Conservation (phyloP, 768 basidiomycete genomes). For the Rickenella mellea region DNA sequence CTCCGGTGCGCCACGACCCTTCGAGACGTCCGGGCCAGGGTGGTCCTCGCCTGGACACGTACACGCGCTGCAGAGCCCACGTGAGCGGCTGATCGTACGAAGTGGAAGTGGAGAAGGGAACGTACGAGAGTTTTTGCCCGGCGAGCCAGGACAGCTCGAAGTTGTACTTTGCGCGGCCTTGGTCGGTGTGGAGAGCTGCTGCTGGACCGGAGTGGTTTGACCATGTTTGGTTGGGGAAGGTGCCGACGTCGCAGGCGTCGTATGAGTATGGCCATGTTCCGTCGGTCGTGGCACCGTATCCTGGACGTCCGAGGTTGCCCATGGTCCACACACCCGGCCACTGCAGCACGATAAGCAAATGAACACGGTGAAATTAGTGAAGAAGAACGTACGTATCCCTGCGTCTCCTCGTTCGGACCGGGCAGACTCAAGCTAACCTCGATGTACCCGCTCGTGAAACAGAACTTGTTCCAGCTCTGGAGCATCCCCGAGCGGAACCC, state of each 20-base stretch:
- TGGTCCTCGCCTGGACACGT: constrained; percentile 71
- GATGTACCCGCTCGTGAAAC: constrained; percentile 47
- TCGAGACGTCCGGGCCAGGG: constrained; percentile 48
- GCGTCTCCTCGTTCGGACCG: constrained; percentile 42
- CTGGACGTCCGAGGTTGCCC: constrained; percentile 80
- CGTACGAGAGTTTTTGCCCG: constrained; percentile 69
- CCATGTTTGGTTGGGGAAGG: constrained; percentile 41
- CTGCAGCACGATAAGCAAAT: constrained; percentile 20
- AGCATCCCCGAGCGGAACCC: constrained; percentile 70
- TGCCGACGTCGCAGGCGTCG: constrained; percentile 50
- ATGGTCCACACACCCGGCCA: constrained; percentile 88
- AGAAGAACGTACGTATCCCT: constrained; percentile 30
- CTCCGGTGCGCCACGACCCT: constrained; percentile 69
- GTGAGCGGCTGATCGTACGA: background rate
- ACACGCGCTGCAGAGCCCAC: constrained; percentile 41
- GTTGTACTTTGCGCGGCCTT: constrained; percentile 42
- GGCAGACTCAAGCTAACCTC: constrained; percentile 57
- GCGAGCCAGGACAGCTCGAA: constrained; percentile 61
- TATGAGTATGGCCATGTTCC: constrained; percentile 80
- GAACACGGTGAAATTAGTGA: constrained; percentile 1
- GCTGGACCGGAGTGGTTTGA: constrained; percentile 43
- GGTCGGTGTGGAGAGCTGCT: constrained; percentile 46
- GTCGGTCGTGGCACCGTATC: constrained; percentile 71
- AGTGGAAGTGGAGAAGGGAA: constrained; percentile 2
- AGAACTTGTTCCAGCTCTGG: constrained; percentile 85